Evolutionary conservation across 345 rosid genomes (phyloP), one percentile per base, ranked within the genome.

Genomic region (Linum trigynum): DNA sequence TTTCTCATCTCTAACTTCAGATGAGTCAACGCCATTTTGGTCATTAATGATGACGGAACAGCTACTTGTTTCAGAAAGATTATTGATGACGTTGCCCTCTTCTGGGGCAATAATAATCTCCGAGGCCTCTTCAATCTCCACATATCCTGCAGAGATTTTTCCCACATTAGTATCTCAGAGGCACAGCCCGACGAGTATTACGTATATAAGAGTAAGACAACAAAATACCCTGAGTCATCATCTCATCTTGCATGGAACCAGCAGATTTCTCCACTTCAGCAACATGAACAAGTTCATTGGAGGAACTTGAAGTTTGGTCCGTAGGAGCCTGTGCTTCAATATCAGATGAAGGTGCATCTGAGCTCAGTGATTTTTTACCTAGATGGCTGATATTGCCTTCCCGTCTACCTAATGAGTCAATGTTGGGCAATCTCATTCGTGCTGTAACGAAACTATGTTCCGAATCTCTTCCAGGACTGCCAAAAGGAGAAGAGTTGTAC

Each of bases 381-480:
- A 64, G 55, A 79, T 65, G 76, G 69, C 75, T 70, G 40, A 8
- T 72, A 59, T 67, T 73, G 75, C 73, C 74, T 65, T 73, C 84
- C 78, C 73, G 81, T 74, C 77, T 70, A 65, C 67, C 66, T 38
- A 73, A 72, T 61, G 77, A 73, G 5, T 82, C 83, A 48, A 74
- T 67, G 67, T 76, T 67, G 50, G 80, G 41, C 42, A 71, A 76
- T 77, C 85, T 88, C 75, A 67, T 82, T 59, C 86, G 87, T 59
- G 81, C 69, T 38, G 83, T 69, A 59, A 78, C 71, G 69, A 75
- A 72, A 76, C 74, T 74, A 55, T 67, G 80, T 50, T 74, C 89
- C 74, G 65, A 71, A 58, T 81, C 82, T 72, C 80, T 81, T 75
- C 81, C 82, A 11, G 99, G 92, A 68, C 97, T 94, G 63, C 76